phyloP scores from a whole-genome alignment of 176 grass and related monocot species.

The Poa annua region DNA sequence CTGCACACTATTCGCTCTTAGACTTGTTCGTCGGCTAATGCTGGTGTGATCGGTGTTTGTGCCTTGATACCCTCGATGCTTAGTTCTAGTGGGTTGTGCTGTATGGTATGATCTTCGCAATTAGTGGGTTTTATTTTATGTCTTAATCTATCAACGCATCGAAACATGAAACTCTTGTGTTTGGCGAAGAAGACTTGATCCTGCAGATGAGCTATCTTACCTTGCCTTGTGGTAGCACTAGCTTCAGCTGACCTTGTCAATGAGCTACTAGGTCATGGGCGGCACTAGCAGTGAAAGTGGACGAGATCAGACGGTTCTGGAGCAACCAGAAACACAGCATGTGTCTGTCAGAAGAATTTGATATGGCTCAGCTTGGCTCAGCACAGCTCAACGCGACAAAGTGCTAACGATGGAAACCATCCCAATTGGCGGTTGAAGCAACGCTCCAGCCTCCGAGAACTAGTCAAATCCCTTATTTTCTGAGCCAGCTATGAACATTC shows the following conservation, averaged over 20 bases:
- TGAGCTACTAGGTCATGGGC: neutral
- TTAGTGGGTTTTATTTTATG: too few relatives aligned
- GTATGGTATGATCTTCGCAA: too few relatives aligned
- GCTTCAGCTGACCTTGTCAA: neutral
- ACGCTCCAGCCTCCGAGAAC: neutral
- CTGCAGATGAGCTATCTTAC: neutral
- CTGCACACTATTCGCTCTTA: too few relatives aligned
- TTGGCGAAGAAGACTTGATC: neutral
- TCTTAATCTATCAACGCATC: too few relatives aligned
- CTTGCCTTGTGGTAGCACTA: neutral
- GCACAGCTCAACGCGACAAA: neutral
- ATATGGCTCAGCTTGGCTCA: neutral
- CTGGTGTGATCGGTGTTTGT: too few relatives aligned
- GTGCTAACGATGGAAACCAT: neutral
- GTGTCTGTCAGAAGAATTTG: too few relatives aligned
- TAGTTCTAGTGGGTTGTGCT: too few relatives aligned
- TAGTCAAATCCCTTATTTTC: neutral
- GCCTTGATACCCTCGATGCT: too few relatives aligned
- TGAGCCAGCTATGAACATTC: neutral
- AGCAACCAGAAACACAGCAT: neutral
- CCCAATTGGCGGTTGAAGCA: constrained; percentile 12
- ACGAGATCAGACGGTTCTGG: neutral
- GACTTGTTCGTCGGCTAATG: too few relatives aligned
- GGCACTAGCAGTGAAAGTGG: neutral
- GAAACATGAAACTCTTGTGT: too few relatives aligned